A percentile compares a stretch with the other conserved stretches of the same genome.
Evolutionary conservation across 176 grass and related monocot species (phyloP).

Genomic region (Hyparrhenia diplandra): DNA sequence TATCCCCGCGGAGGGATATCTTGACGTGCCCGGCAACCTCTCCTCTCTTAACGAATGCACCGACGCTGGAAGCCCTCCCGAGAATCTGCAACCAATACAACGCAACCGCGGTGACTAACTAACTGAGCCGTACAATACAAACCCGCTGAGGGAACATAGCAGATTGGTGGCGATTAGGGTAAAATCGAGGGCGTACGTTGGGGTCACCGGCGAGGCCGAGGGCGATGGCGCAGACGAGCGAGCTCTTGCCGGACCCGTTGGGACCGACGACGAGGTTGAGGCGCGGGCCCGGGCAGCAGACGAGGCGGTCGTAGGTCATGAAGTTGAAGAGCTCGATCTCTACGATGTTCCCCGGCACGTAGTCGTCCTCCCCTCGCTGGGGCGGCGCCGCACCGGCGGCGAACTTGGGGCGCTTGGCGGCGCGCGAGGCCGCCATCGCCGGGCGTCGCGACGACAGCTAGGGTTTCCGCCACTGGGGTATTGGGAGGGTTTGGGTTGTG

Average conservation of each 20-base stretch:
- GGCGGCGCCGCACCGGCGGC: not conserved
- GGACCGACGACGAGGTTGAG: constrained; percentile 87
- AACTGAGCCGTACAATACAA: not conserved
- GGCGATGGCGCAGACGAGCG: constrained; percentile 84
- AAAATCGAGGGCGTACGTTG: not conserved
- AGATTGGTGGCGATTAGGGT: not conserved
- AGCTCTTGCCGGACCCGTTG: constrained; percentile 95
- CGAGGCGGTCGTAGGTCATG: constrained; percentile 86
- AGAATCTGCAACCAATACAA: constrained; percentile 48
- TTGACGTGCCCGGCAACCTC: constrained; percentile 75
- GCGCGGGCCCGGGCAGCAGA: constrained; percentile 69
- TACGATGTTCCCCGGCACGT: constrained; percentile 83
- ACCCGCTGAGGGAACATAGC: not conserved
- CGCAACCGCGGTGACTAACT: not conserved
- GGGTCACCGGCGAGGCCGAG: constrained; percentile 71
- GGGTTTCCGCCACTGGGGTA: constrained; percentile 22
- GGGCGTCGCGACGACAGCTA: not conserved
- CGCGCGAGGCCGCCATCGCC: constrained; percentile 42
- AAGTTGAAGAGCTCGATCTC: constrained; percentile 91
- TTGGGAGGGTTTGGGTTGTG: not conserved
- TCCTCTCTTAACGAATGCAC: constrained; percentile 80
- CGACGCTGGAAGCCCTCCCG: constrained; percentile 72
- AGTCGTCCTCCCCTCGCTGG: constrained; percentile 79
- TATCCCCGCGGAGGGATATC: constrained; percentile 66
- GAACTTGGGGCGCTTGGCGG: constrained; percentile 55